Percentiles rank a stretch among this genome's conserved stretches.
Conservation (phyloP, 163 green algal genomes). For the Chlamydomonas reinhardtii region DNA sequence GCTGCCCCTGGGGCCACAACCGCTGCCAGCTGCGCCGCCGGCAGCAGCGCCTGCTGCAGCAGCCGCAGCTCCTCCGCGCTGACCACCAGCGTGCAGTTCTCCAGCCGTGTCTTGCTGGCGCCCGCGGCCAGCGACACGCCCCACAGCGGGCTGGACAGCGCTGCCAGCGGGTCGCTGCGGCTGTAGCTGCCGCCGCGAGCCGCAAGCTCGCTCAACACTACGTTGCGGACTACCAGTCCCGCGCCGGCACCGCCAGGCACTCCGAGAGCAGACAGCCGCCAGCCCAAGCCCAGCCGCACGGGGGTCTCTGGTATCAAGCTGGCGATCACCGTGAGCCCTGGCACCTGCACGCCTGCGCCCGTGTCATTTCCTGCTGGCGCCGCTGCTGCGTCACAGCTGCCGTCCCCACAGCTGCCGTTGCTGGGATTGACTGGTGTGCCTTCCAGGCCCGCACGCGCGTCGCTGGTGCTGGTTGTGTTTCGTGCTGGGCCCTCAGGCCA, state of each 20-base stretch:
- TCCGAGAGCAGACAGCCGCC: not conserved
- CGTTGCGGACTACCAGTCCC: not conserved
- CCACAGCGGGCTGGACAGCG: slow-evolving; percentile 23
- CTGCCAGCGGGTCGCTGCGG: not conserved
- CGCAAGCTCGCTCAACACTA: slow-evolving; percentile 4
- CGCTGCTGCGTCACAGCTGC: no score
- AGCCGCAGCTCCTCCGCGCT: not conserved
- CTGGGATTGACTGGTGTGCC: no score
- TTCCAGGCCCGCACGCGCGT: no score
- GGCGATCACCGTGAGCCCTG: no score
- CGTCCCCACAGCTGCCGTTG: no score
- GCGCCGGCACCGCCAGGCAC: not conserved
- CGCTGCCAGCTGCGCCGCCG: not conserved
- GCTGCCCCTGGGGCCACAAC: not conserved
- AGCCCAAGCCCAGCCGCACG: not conserved
- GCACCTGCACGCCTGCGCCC: no score
- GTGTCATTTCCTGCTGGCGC: no score
- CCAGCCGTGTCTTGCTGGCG: not conserved
- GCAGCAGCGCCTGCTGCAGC: slow-evolving; percentile 24
- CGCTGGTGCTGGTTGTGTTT: not conserved
- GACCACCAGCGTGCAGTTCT: slow-evolving; percentile 29
- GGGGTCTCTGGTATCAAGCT: no score
- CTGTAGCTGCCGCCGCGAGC: not conserved
- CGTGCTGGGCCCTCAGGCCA: not conserved
- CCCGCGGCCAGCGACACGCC: not conserved